Base-by-base conservation (phyloP, 345 rosid species). In the Mercurialis annua region DNA sequence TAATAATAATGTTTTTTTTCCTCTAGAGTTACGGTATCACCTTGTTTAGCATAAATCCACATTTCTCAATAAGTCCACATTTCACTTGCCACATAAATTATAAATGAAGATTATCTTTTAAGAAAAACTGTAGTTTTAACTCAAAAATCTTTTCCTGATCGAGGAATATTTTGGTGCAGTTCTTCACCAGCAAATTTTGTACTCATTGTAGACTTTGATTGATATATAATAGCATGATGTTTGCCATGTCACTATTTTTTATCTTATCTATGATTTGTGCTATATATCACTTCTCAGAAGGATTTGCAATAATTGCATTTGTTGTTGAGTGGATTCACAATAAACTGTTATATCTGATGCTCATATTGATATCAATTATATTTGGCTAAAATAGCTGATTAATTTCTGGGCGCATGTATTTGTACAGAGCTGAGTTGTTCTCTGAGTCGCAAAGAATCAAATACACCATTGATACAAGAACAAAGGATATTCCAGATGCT, bases 381-480 rank as follows among this genome's bases (percentile, higher is more conserved):
- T n/a, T n/a, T 59, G 24, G 24, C 63, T 61, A 18, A 14, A 14
- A 4, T 46, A 62, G 24, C 33, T 71, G 26, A 26, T 71, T 52
- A 59, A 49, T 46, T 67, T 38, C 36, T 65, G 72, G 62, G 31
- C 23, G n/a, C 57, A 60, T 69, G 47, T 20, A 64, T 72, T 68
- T 33, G 1, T 81, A 76, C 90, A 95, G 99, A 96, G 94, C 97
- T 40, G 87, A 58, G 64, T 80, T 90, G 83, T 83, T 82, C 64
- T 85, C 99, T 4, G 98, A 92, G 73, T 88, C 99, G 15, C 83
- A 95, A 68, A 80, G 90, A 59, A 92, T 95, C 69, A 65, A 85
- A 43, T 75, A 67, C 59, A 81, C 93, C 27, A 92, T 95, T 51
- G 78, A 88, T 59, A 69, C 78, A 18, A 82, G 78, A 78, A 92